These are phyloP conservation scores for Gigaspora rosea DNA, from an alignment of 192 early-diverging fungal species.

Conservation along the genomic window DNA sequence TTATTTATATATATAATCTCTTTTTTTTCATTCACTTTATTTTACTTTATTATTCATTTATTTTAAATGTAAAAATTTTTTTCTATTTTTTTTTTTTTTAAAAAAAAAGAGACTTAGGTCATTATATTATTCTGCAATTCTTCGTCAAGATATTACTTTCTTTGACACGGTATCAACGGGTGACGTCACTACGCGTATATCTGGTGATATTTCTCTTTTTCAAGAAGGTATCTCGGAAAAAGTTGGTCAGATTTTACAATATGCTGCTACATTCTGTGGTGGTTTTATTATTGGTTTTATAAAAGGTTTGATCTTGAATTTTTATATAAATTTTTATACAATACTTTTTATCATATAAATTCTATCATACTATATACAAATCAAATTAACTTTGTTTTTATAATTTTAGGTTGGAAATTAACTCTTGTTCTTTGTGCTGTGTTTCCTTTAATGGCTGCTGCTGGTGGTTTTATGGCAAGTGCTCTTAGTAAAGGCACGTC, in stretches of 20 bases:
- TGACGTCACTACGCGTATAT: slow-evolving; percentile 84
- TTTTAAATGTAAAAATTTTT: background rate
- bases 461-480: slow-evolving; percentile 18
- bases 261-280: slow-evolving; percentile 65
- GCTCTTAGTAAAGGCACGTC: background rate
- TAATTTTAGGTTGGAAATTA: slow-evolving; percentile 71
- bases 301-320: slow-evolving; percentile 32
- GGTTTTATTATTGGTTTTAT: slow-evolving; percentile 80
- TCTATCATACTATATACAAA: background rate
- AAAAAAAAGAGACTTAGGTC: slow-evolving; percentile 77
- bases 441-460: slow-evolving; percentile 67
- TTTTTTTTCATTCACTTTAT: slow-evolving; percentile 38
- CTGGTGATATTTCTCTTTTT: slow-evolving; percentile 65
- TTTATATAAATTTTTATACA: too few relatives aligned
- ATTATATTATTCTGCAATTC: slow-evolving; percentile 71
- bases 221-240: slow-evolving; percentile 92
- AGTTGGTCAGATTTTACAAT: slow-evolving; percentile 69
- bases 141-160: slow-evolving; percentile 87
- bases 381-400: slow-evolving; percentile 9
- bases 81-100: slow-evolving; percentile 41
- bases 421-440: slow-evolving; percentile 79
- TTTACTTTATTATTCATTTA: background rate
- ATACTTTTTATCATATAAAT: too few relatives aligned
- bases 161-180: slow-evolving; percentile 80
- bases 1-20: background rate